Evolutionary conservation across 805 yeast genomes (phyloP).

Genomic region (Komagataella ulmi): DNA sequence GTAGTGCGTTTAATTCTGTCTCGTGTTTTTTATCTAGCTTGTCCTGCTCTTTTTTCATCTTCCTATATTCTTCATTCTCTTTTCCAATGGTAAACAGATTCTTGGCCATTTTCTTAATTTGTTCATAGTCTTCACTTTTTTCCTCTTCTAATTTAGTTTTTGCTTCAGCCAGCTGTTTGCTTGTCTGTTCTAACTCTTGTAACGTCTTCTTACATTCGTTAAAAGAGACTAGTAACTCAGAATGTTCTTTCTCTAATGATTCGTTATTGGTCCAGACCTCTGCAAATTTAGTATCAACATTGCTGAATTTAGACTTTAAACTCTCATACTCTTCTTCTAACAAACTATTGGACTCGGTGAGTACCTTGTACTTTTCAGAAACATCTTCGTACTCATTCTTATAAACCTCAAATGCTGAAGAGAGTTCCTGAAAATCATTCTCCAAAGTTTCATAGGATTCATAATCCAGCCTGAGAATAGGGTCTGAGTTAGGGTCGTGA

Average conservation of each 20-base stretch:
- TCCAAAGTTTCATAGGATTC: constrained; percentile 40
- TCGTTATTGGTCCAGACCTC: not conserved
- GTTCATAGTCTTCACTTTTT: not conserved
- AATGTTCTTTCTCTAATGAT: not conserved
- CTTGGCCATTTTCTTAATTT: not conserved
- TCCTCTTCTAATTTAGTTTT: not conserved
- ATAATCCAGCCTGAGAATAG: constrained; percentile 50
- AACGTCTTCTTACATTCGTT: not conserved
- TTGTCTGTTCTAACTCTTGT: not conserved
- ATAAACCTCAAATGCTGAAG: constrained; percentile 7
- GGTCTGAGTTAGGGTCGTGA: constrained; percentile 64
- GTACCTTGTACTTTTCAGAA: not conserved
- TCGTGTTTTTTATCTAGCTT: not conserved
- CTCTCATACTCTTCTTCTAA: constrained; percentile 4
- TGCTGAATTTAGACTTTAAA: constrained; percentile 5
- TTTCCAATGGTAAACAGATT: not conserved
- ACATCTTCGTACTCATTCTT: constrained; percentile 5
- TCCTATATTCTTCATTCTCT: not conserved
- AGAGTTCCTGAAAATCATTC: constrained; percentile 13
- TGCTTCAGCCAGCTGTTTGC: not conserved
- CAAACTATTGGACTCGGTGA: not conserved
- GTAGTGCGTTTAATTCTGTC: not conserved
- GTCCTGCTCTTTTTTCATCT: not conserved
- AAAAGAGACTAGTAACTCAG: not conserved
- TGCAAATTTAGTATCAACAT: constrained; percentile 2